Base-by-base conservation (phyloP, 2,329 filamentous ascomycete species). In the Sporothrix protearum region DNA sequence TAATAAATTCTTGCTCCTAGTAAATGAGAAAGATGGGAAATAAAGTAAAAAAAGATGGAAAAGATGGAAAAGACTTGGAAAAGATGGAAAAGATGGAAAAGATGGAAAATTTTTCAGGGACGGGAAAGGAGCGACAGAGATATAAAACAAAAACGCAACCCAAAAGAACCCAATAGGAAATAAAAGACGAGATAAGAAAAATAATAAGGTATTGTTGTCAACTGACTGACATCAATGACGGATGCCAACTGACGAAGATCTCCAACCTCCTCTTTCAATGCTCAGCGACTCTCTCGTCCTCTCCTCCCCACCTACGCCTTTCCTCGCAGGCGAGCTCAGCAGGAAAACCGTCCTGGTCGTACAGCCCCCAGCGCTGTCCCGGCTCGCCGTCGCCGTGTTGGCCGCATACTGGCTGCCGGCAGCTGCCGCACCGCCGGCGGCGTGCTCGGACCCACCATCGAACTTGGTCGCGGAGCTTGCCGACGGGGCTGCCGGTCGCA, bases 261-360 rank as follows among this genome's bases (percentile, higher is more conserved):
- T 10, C 51, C n/a, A 6, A n/a, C 36, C 57, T 25, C 36, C 57
- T 19, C 2, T 5, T 25, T 39, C 9, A 39, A n/a, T 22, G 0
- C 7, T 3, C 10, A 8, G 3, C 45, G 3, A 49, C 42, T 63
- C 5, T 12, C 1, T 12, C n/a, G 19, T 6, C 2, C 5, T 25
- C 22, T 49, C 47, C 3, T 47, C 45, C 7, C 12, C n/a, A 22
- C 14, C 19, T 28, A 33, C 10, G 1, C 19, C 57, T 70, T 70
- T 63, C 25, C 79, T 76, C n/a, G 80, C 80, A 2, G 82, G 83
- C 33, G 82, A 83, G 39, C 78, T 77, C 72, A 82, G 78, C 71
- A 85, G 75, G 68, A 85, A 85, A 85, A 1, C 83, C 84, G 36
- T 85, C 82, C 66, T 79, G 76, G 72, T 85, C 83, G 73, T 85